Conservation (phyloP, 2,329 filamentous ascomycete species). For the Boeremia exigua region DNA sequence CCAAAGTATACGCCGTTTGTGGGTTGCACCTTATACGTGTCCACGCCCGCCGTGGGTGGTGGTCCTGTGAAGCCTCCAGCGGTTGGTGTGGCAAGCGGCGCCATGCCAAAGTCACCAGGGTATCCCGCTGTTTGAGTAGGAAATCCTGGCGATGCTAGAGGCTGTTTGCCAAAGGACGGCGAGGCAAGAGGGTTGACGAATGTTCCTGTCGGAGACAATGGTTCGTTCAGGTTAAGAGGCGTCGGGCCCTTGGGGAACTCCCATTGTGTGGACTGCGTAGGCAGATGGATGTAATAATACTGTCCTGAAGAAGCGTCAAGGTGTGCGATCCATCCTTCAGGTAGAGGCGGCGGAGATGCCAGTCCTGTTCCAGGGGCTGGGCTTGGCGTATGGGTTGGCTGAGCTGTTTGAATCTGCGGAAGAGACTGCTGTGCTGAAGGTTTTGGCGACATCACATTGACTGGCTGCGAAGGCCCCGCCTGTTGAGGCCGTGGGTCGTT, state of each 20-base stretch:
- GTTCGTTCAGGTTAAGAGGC: conserved; percentile 82
- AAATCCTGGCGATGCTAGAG: conserved; percentile 80
- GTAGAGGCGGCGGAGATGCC: conserved; percentile 86
- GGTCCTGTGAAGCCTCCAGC: conserved; percentile 85
- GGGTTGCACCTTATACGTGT: conserved; percentile 90
- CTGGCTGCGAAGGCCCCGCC: conserved; percentile 46
- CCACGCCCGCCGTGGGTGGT: conserved; percentile 86
- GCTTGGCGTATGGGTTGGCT: conserved; percentile 48
- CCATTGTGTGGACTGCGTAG: conserved; percentile 96
- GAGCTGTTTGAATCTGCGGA: conserved; percentile 30
- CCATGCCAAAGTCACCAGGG: conserved; percentile 83
- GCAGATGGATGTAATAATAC: conserved; percentile 98
- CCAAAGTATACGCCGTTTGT: conserved; percentile 99
- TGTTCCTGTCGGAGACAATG: conserved; percentile 77
- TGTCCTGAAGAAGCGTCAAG: conserved; percentile 94
- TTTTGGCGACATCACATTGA: conserved; percentile 36
- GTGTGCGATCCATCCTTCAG: conserved; percentile 98
- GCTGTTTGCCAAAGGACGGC: conserved; percentile 61
- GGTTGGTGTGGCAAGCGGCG: conserved; percentile 74
- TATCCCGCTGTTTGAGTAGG: conserved; percentile 84
- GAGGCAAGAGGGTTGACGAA: conserved; percentile 54
- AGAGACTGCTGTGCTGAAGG: conserved; percentile 38
- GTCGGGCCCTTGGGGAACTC: conserved; percentile 97
- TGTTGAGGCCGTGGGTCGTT: conserved; percentile 73
- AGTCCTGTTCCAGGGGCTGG: conserved; percentile 69